phyloP scores from a whole-genome alignment of 2,329 filamentous ascomycete species.

The Colletotrichum somersetense region DNA sequence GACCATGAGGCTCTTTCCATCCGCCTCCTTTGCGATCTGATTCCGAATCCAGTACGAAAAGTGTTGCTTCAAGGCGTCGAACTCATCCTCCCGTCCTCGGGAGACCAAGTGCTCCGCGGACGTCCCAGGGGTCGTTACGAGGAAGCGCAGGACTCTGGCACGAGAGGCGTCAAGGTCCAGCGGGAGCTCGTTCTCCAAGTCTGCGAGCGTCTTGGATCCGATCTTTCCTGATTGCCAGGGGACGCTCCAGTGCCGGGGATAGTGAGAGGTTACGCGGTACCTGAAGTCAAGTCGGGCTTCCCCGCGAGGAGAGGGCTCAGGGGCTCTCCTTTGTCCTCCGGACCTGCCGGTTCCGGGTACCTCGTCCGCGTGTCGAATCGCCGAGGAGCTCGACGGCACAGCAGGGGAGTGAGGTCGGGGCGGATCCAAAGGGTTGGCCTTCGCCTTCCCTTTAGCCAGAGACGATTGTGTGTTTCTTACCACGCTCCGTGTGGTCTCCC shows the following conservation, averaged over 20 bases:
- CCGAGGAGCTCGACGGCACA: not conserved
- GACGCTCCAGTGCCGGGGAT: not conserved
- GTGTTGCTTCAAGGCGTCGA: not conserved
- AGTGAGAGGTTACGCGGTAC: not conserved
- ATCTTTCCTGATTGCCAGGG: not conserved
- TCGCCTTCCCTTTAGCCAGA: not conserved
- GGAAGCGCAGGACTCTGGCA: not conserved
- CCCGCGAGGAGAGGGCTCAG: not conserved
- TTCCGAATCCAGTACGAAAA: not conserved
- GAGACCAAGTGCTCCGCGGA: not conserved
- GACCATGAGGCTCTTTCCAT: not conserved
- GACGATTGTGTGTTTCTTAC: not conserved
- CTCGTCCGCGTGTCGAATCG: not conserved
- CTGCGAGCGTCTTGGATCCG: not conserved
- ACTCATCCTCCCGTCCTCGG: not conserved
- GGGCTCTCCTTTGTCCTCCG: not conserved
- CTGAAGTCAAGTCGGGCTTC: not conserved
- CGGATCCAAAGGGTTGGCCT: not conserved
- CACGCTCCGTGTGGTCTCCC: not conserved
- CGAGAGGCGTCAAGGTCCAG: not conserved
- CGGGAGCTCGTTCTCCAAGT: not conserved
- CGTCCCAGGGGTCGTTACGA: not conserved
- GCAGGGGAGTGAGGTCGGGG: not conserved
- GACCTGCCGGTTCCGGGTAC: not conserved
- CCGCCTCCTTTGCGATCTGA: not conserved